Evolutionary conservation across 257 asterid species (phyloP), one percentile per base, ranked within the genome.

Genomic region (Solanum okadae): DNA sequence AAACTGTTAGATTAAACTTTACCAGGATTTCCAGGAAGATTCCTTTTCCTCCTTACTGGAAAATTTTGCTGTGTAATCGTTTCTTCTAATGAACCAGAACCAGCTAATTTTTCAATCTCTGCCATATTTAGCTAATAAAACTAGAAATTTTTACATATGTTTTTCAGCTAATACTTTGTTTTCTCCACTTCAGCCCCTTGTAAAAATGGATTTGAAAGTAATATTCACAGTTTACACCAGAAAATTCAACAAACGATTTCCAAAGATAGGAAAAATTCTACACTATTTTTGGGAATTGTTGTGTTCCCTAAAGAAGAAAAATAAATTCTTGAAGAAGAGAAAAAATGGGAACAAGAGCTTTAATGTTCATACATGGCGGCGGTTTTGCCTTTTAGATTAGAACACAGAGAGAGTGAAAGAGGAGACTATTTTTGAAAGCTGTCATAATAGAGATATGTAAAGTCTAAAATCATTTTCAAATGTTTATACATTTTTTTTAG

Each of bases 11-110:
- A 34, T 63, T 63, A 0, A 1, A 14, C 10, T 52, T 90, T 92
- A 95, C 99, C 99, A 8, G 99, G 99, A 95, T 93, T 97, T 90
- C 99, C 99, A 14, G 99, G 99, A 5, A 95, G 98, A 88, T 89
- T 96, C 9, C 99, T 94, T 93, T 90, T 94, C 76, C 92, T 95
- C 98, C 95, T 97, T 3, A 88, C 14, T 13, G 92, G 92, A 9
- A 31, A 86, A 11, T 73, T 42, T 44, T 88, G 91, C 25, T 89
- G 89, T 44, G 90, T 86, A 68, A 88, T 68, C 3, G 38, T 10
- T 89, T 92, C 95, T 40, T 91, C 94, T 4, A 86, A 86, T 15
- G 89, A 85, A 78, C 89, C 85, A 23, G 59, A 46, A 5, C 87
- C 83, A 73, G 92, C 84, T 16, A 6, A 91, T 70, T 61, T 90